Base-by-base conservation (phyloP, 139 green algal genomes). In the Volvox reticuliferus region DNA sequence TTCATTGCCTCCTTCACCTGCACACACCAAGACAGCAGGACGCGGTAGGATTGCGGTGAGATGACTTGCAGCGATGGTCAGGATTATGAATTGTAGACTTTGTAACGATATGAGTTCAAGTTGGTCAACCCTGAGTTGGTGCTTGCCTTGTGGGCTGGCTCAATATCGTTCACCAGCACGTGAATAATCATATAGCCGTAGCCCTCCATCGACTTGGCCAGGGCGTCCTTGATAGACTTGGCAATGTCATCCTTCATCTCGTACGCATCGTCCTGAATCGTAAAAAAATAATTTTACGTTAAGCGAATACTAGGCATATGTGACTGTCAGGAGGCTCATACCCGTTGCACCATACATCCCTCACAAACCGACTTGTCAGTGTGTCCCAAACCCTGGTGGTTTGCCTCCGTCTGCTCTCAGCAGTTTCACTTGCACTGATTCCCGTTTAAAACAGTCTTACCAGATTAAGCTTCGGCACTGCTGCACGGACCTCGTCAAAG, bases 151-250 rank as follows among this genome's bases (percentile, higher is more conserved):
- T 88, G 24, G 0, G 96, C 97, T 12, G 97, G 97, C 81, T 96
- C 95, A 73, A 99, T 98, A 93, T 98, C 97, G 76, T 92, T 97
- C 13, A 97, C 94, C 61, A 97, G 93, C 20, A 94, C 91, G 50
- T 93, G 94, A n/a, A 99, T 92, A 85, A 99, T 99, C 30, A 92
- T 35, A 93, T 97, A 99, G 35, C 98, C 98, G 91, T 98, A 99
- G 63, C 71, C 65, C 17, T 76, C 61, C 97, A 99, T 99, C 75
- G 80, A 91, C 93, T 97, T 96, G 63, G 91, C 92, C 67, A 97
- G 94, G 89, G 96, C 92, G 21, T 96, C 89, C 83, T 95, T 94
- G 81, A 92, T 89, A 61, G 14, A 86, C 22, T 88, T 55, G 0
- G 97, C 97, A 92, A 99, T 99, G 78, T 98, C 96, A 91, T 99